These are phyloP conservation scores for Cladophialophora psammophila DNA, from an alignment of 2,329 filamentous ascomycete species.

Conservation along the genomic window DNA sequence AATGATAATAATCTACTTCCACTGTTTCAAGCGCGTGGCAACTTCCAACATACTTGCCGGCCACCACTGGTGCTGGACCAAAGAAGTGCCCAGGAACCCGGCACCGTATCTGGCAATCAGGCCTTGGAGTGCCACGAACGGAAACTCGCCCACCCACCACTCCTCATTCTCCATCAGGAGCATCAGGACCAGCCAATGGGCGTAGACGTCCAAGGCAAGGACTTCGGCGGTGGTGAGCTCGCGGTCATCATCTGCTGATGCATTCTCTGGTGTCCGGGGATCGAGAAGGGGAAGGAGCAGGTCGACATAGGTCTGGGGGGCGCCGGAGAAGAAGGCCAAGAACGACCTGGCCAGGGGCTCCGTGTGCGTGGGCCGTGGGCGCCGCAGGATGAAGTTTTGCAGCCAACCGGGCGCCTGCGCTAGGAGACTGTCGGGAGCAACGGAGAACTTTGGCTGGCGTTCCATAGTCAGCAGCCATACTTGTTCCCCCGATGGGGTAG, in stretches of 20 bases:
- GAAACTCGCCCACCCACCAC: conserved; percentile 1
- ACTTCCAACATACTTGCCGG: not conserved
- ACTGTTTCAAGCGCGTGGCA: not conserved
- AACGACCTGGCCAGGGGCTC: not conserved
- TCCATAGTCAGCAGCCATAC: not conserved
- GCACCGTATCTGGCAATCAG: not conserved
- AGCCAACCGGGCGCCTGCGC: conserved; percentile 3
- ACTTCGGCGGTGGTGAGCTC: not conserved
- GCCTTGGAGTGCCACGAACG: not conserved
- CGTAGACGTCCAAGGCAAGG: not conserved
- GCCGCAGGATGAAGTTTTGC: not conserved
- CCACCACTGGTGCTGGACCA: not conserved
- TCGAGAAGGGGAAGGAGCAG: not conserved
- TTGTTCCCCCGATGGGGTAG: too few species aligned
- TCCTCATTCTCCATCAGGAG: not conserved
- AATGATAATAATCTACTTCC: not conserved
- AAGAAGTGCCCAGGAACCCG: not conserved
- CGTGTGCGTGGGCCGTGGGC: not conserved
- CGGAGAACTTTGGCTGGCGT: not conserved
- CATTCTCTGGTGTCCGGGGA: not conserved
- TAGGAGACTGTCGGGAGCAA: not conserved
- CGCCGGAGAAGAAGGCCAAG: conserved; percentile 3
- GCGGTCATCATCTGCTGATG: not conserved
- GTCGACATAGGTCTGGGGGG: not conserved
- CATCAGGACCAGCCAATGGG: not conserved